Conservation (phyloP, 2,329 filamentous ascomycete species). For the Phialophora expanda region DNA sequence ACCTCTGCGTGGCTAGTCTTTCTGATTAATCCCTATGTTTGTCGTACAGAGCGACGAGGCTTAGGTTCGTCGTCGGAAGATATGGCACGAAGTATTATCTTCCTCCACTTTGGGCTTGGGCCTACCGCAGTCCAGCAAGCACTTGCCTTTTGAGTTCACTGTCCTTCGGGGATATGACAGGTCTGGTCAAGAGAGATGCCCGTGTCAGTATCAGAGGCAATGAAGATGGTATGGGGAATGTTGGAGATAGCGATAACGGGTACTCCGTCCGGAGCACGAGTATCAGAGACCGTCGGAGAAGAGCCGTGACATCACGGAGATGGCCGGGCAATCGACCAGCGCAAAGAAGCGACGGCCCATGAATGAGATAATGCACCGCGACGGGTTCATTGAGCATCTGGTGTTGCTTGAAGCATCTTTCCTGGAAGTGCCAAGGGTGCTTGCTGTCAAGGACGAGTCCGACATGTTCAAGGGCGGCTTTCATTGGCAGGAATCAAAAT, state of each 20-base stretch:
- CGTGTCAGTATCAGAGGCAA: background rate
- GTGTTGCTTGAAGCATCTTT: background rate
- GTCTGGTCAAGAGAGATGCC: background rate
- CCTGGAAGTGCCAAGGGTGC: background rate
- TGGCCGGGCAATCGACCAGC: background rate
- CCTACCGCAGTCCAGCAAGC: background rate
- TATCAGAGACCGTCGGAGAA: background rate
- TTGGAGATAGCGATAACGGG: background rate
- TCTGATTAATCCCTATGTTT: background rate
- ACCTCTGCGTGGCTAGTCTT: background rate
- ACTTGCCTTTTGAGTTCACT: background rate
- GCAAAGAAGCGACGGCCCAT: too few relatives aligned
- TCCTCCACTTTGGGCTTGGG: background rate
- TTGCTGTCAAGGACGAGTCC: background rate
- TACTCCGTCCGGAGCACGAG: too few relatives aligned
- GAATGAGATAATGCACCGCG: too few relatives aligned
- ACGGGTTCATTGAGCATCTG: too few relatives aligned
- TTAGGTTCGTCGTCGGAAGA: background rate
- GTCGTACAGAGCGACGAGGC: background rate
- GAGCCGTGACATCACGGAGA: background rate
- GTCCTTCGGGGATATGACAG: too few relatives aligned
- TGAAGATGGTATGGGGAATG: background rate
- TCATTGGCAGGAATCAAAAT: background rate
- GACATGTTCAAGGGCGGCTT: background rate
- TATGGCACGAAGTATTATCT: background rate